A percentile compares a stretch with the other conserved stretches of the same genome.
Conservation (phyloP, 371 early-diverging fungal species). For the Funneliformis caledonium region DNA sequence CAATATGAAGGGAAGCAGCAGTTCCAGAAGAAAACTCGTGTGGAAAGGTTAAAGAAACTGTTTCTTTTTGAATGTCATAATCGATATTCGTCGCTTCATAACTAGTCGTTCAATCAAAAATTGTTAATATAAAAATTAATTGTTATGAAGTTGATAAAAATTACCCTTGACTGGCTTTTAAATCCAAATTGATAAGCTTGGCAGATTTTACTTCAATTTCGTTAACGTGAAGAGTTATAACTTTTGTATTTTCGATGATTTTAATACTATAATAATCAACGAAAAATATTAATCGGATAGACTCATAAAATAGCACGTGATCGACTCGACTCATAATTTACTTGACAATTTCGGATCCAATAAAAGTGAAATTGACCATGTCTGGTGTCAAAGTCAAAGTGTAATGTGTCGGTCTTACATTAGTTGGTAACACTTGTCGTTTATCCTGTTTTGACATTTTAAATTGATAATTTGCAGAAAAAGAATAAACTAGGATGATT, state of each 20-base stretch:
- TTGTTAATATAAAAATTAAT: background rate
- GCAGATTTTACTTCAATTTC: conserved; percentile 53
- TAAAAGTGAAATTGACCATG: conserved; percentile 67
- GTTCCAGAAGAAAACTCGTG: conserved; percentile 54
- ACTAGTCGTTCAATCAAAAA: background rate
- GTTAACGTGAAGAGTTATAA: conserved; percentile 66
- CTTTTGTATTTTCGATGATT: conserved; percentile 58
- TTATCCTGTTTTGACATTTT: conserved; percentile 46
- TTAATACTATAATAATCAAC: conserved; percentile 42
- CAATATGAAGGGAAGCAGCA: conserved; percentile 56
- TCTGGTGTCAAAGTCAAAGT: conserved; percentile 72
- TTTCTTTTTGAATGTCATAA: conserved; percentile 60
- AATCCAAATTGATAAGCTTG: conserved; percentile 41
- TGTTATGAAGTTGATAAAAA: background rate
- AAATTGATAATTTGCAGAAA: background rate
- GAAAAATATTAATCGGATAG: background rate
- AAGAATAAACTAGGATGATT: background rate
- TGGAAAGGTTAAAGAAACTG: conserved; percentile 64
- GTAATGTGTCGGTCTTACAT: conserved; percentile 79
- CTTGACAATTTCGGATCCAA: conserved; percentile 60
- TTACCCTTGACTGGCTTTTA: conserved; percentile 1
- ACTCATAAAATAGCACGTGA: background rate
- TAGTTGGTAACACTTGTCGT: conserved; percentile 73
- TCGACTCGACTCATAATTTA: conserved; percentile 33
- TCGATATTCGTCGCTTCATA: background rate